Evolutionary conservation across 331 rosid genomes (phyloP).

Genomic region (Malus hybrid): DNA sequence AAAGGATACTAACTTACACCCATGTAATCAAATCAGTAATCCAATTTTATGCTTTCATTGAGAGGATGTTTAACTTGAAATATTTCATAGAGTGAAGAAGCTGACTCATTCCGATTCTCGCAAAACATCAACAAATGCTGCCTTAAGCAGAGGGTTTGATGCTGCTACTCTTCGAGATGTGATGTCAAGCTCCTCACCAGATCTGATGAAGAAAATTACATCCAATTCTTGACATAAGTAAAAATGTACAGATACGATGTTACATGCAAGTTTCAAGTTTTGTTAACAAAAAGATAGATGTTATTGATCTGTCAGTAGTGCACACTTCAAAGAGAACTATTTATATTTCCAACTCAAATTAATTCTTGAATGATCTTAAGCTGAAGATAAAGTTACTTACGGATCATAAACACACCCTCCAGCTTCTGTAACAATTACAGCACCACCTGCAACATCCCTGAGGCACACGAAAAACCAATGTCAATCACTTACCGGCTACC

Average conservation of each 20-base stretch:
- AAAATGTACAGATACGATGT: conserved; percentile 4
- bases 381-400: conserved; percentile 42
- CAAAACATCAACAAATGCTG: conserved; percentile 60
- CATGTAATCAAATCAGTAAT: neutral
- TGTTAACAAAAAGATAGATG: neutral
- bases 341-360: neutral
- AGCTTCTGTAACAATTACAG: conserved; percentile 89
- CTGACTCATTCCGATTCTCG: conserved; percentile 43
- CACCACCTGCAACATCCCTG: conserved; percentile 99
- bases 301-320: neutral
- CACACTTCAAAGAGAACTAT: neutral
- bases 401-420: conserved; percentile 93
- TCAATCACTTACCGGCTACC: conserved; percentile 1
- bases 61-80: neutral
- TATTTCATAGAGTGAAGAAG: conserved; percentile 4
- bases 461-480: conserved; percentile 15
- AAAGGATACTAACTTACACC: neutral
- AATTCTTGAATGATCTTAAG: neutral
- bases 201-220: conserved; percentile 48
- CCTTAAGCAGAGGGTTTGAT: conserved; percentile 73
- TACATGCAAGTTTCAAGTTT: neutral
- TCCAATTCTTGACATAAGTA: conserved; percentile 6
- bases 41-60: neutral
- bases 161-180: conserved; percentile 83
- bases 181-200: conserved; percentile 77